A percentile compares a stretch with the other conserved stretches of the same genome.
Conservation (phyloP, 2,329 filamentous ascomycete genomes). For the Aspergillus pseudoterreus region DNA sequence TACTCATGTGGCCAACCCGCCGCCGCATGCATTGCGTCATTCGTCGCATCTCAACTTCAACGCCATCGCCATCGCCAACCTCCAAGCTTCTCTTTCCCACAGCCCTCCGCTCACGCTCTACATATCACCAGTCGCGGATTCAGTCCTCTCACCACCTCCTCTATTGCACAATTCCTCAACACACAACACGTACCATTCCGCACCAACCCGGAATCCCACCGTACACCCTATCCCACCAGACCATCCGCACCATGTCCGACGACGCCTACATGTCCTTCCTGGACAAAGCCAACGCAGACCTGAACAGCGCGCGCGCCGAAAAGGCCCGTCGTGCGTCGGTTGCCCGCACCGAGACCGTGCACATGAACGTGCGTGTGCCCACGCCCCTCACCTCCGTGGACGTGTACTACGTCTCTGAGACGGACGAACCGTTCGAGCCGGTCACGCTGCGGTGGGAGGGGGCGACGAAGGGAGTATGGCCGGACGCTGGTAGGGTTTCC, state of each 20-base stretch:
- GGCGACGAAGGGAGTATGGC: conserved; percentile 31
- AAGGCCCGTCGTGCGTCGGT: conserved; percentile 20
- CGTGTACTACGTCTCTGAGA: conserved; percentile 72
- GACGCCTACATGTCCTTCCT: conserved; percentile 81
- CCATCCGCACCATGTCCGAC: conserved; percentile 53
- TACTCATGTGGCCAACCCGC: conserved; percentile 11
- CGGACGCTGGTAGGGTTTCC: conserved; percentile 27
- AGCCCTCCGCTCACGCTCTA: background rate
- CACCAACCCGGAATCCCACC: background rate
- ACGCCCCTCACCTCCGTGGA: conserved; percentile 53
- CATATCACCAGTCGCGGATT: background rate
- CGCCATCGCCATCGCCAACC: conserved; percentile 9
- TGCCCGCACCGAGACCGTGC: conserved; percentile 36
- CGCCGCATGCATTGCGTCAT: conserved; percentile 23
- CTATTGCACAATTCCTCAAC: background rate
- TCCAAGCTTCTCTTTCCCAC: background rate
- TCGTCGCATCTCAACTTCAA: conserved; percentile 16
- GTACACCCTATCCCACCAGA: background rate
- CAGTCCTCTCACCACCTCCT: background rate
- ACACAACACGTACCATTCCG: background rate
- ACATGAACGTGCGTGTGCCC: conserved; percentile 57
- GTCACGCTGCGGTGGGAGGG: conserved; percentile 62
- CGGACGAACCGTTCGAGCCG: conserved; percentile 79
- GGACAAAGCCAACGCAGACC: conserved; percentile 77
- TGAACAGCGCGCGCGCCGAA: conserved; percentile 27